Evolutionary conservation across 805 yeast species (phyloP).

Genomic region (Pichia occidentalis): DNA sequence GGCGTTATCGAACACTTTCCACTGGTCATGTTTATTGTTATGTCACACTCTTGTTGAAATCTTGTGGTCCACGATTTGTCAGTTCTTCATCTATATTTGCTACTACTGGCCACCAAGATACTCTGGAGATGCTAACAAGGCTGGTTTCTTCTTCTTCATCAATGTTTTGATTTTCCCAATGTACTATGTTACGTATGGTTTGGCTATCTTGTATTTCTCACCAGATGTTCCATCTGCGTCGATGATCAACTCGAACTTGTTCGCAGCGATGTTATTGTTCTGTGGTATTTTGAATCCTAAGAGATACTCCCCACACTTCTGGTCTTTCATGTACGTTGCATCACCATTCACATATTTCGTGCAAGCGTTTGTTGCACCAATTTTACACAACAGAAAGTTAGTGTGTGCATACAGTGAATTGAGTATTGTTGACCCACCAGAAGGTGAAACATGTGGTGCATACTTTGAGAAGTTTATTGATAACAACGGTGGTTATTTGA

Average conservation of each 20-base stretch:
- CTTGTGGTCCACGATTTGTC: conserved; percentile 47
- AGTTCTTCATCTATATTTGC: conserved; percentile 41
- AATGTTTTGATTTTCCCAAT: conserved; percentile 37
- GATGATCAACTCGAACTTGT: conserved; percentile 47
- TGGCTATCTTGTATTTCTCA: conserved; percentile 48
- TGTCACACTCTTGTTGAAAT: conserved; percentile 53
- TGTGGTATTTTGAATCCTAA: conserved; percentile 64
- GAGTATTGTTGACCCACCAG: conserved; percentile 46
- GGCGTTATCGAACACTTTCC: conserved; percentile 63
- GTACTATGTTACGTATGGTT: conserved; percentile 44
- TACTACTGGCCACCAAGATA: conserved; percentile 34
- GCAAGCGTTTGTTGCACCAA: conserved; percentile 42
- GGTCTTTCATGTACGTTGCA: conserved; percentile 57
- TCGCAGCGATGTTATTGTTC: conserved; percentile 55
- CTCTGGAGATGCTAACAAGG: conserved; percentile 31
- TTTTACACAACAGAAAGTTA: conserved; percentile 45
- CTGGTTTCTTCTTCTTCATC: conserved; percentile 42
- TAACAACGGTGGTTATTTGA: conserved; percentile 48
- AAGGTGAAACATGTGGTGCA: conserved; percentile 58
- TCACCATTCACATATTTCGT: conserved; percentile 72
- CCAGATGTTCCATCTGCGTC: conserved; percentile 65
- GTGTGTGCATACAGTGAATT: conserved; percentile 44
- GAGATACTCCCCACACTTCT: conserved; percentile 51
- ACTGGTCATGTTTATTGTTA: conserved; percentile 56
- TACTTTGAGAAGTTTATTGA: conserved; percentile 39